Conservation (phyloP, 306 rosid species). For the Medicago lupulina region DNA sequence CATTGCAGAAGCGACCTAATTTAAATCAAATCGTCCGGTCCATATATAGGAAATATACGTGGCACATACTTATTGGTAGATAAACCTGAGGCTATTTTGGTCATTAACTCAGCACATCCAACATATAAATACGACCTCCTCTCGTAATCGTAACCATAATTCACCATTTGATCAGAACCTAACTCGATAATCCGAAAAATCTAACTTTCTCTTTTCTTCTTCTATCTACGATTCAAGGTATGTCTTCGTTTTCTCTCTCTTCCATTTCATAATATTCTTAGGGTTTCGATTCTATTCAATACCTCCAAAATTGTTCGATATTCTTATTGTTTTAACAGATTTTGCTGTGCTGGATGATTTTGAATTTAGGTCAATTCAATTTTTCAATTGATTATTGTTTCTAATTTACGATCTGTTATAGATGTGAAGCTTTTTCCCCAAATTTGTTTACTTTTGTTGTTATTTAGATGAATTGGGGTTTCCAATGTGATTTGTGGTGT, state of each 20-base stretch:
- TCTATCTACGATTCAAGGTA: not conserved
- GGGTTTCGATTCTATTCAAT: not conserved
- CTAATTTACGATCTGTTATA: not conserved
- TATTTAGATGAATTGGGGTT: not conserved
- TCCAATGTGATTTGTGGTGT: not conserved
- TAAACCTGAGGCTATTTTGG: not conserved
- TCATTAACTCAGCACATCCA: not conserved
- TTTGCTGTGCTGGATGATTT: not conserved
- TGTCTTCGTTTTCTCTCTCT: not conserved
- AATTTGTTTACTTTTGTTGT: not conserved
- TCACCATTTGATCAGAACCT: not conserved
- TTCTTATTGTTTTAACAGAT: not conserved
- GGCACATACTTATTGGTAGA: not conserved
- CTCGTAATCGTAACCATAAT: not conserved
- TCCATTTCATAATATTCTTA: not conserved
- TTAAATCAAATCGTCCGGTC: too few species aligned
- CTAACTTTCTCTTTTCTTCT: not conserved
- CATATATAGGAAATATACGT: too few species aligned
- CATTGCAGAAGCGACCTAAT: too few species aligned
- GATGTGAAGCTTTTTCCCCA: not conserved
- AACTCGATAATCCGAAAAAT: not conserved
- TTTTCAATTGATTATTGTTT: not conserved
- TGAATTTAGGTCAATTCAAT: not conserved
- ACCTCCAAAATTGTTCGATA: too few species aligned
- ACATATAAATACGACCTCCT: not conserved